phyloP scores from a whole-genome alignment of 805 yeast genomes.

The Wickerhamiella australiensis region DNA sequence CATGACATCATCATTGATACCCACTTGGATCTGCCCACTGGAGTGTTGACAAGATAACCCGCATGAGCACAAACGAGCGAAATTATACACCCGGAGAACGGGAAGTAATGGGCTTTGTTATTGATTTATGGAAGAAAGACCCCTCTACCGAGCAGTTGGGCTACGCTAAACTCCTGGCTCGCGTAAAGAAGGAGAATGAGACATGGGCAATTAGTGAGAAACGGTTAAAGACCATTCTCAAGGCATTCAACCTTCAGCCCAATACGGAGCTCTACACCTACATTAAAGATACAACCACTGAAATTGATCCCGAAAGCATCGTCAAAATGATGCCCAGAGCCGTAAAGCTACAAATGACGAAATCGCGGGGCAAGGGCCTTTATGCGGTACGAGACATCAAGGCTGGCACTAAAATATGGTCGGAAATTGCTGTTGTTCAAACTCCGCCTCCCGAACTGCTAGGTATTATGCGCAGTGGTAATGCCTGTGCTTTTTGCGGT shows the following conservation, averaged over 20 bases:
- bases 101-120: constrained; percentile 48
- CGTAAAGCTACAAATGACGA: constrained; percentile 39
- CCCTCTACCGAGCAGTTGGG: constrained; percentile 50
- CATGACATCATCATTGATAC: background rate
- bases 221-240: constrained; percentile 42
- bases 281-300: constrained; percentile 42
- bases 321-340: constrained; percentile 25
- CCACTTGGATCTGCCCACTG: background rate
- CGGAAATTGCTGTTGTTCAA: constrained; percentile 47
- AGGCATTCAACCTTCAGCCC: constrained; percentile 42
- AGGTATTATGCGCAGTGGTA: constrained; percentile 44
- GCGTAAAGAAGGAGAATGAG: constrained; percentile 41
- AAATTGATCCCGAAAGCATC: constrained; percentile 34
- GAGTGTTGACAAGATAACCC: background rate
- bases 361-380: constrained; percentile 49
- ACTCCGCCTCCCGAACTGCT: constrained; percentile 59
- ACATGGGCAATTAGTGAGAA: constrained; percentile 54
- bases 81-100: constrained; percentile 41
- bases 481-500: constrained; percentile 67
- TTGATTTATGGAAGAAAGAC: constrained; percentile 55
- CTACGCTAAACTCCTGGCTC: constrained; percentile 39
- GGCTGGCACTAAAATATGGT: constrained; percentile 47
- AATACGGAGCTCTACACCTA: constrained; percentile 38
- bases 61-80: constrained; percentile 7
- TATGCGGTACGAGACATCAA: constrained; percentile 38